phyloP scores from a whole-genome alignment of 2,329 filamentous ascomycete genomes.

The Colletotrichum cordylinicola region DNA sequence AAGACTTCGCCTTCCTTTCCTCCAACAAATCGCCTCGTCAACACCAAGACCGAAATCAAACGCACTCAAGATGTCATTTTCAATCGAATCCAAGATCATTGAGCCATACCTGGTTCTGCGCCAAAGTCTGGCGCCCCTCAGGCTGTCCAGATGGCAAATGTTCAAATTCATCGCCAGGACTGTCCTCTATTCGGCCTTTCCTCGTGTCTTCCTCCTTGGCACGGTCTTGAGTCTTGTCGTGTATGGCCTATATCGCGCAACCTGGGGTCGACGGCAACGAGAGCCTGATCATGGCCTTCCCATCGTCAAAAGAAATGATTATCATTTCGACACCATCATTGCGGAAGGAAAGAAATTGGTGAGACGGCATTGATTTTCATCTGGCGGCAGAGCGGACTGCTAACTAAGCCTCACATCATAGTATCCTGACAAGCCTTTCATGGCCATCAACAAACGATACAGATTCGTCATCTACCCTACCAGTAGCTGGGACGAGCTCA shows the following conservation, averaged over 20 bases:
- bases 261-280: not conserved
- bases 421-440: not conserved
- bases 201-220: not conserved
- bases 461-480: not conserved
- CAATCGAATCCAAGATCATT: not conserved
- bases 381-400: not conserved
- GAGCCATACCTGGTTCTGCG: not conserved
- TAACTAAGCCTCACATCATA: too few species aligned
- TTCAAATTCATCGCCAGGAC: not conserved
- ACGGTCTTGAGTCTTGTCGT: not conserved
- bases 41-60: not conserved
- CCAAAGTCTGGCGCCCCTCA: not conserved
- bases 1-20: not conserved
- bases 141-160: not conserved
- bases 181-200: not conserved
- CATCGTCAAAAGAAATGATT: not conserved
- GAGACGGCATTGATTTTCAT: rapidly evolving
- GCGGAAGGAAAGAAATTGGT: not conserved
- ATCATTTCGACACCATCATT: not conserved
- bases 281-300: not conserved
- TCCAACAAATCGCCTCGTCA: not conserved
- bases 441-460: not conserved
- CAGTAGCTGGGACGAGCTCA: not conserved
- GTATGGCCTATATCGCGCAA: not conserved
- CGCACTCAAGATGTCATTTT: not conserved